Conservation (phyloP, 768 basidiomycete genomes). For the Albatrellus ellisii region DNA sequence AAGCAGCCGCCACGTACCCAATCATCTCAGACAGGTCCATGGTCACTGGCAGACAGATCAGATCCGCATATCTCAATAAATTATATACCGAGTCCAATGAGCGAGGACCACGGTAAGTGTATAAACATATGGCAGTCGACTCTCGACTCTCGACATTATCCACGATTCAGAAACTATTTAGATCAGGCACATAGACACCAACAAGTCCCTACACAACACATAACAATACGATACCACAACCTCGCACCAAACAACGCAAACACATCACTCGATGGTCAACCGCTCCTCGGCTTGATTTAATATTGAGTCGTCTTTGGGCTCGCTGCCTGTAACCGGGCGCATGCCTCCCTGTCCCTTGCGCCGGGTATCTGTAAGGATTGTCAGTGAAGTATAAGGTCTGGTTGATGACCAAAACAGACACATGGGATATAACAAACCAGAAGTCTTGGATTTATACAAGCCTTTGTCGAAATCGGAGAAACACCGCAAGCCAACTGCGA, state of each 20-base stretch:
- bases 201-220: no score
- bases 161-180: no score
- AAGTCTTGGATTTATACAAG: conserved; percentile 56
- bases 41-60: no score
- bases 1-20: no score
- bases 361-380: conserved; percentile 3
- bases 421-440: conserved; percentile 40
- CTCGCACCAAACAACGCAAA: not conserved
- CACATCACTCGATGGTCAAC: conserved; percentile 61
- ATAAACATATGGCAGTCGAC: no score
- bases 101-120: no score
- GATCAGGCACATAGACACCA: no score
- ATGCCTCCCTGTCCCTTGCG: conserved; percentile 7
- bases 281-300: conserved; percentile 47
- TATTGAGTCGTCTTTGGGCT: conserved; percentile 33
- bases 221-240: no score
- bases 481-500: conserved; percentile 65
- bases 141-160: no score
- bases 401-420: conserved; percentile 5
- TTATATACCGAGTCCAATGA: no score
- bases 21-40: no score
- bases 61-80: no score
- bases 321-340: conserved; percentile 23
- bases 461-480: conserved; percentile 77
- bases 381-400: conserved; percentile 5